Evolutionary conservation across 345 rosid species (phyloP), one percentile per base, ranked within the genome.

Genomic region (Dipteronia dyeriana): DNA sequence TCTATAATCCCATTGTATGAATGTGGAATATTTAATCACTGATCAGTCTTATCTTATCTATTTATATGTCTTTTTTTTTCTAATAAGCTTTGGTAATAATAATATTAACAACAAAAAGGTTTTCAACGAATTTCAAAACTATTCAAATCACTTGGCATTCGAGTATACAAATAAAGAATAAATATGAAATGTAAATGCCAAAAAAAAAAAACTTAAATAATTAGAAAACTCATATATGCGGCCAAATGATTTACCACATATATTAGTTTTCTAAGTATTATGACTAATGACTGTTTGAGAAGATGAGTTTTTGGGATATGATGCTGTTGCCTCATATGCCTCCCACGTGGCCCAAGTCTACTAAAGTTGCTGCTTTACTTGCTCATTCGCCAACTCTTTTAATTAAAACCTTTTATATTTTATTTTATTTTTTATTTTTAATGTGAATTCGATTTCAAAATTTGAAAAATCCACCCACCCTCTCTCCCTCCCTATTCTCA

Each of bases 381-480:
- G 73, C 75, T 65, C 29, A 45, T 57, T 75, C 11, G 22, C 62
- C 86, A 74, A 9, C 63, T 57, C 68, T 26, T 39, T 56, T 73
- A 29, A 19, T 8, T 34, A 4, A 34, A 5, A 1, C 34, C 7
- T 16, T 47, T 25, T 2, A 3, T 3, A 26, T 5, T 9, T 6
- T n/a, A n/a, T n/a, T 34, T 4, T 20, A 31, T 17, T 9, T 3
- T 5, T 16, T 0, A 26, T 26, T 22, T 4, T 20, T 20, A 2
- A 14, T 39, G 39, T n/a, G 23, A 29, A 14, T 68, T 63, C 14
- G 71, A 76, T 85, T 85, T 87, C 88, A 87, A 87, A 87, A 0
- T 87, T 87, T 87, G 85, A 87, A 87, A 79, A 51, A 22, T 11
- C 45, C 45, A 53, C 41, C 26, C 54, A 26, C 57, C 66, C 73